Percentiles rank a stretch among this genome's conserved stretches.
Conservation (phyloP, 2,329 filamentous ascomycete genomes). For the Arthrobotrys iridis region DNA sequence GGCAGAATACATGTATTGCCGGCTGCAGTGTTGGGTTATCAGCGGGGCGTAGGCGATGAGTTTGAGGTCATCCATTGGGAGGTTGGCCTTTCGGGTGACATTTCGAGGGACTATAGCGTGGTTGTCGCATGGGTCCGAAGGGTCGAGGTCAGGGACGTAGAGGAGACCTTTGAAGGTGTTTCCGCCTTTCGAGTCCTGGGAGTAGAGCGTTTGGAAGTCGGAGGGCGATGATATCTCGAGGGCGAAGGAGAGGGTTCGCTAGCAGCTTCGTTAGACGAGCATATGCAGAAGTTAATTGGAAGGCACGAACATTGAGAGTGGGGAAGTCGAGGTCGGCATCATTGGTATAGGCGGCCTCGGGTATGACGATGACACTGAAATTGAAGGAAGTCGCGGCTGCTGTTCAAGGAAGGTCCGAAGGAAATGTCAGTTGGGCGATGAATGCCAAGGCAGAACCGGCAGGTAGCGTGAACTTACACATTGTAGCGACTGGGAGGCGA, state of each 20-base stretch:
- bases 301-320: conserved; percentile 45
- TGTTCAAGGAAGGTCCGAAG: not conserved
- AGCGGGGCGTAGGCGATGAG: conserved; percentile 87
- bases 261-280: not conserved
- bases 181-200: conserved; percentile 38
- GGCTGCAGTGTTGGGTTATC: conserved; percentile 78
- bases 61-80: conserved; percentile 75
- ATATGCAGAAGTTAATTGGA: not conserved
- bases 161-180: conserved; percentile 70
- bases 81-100: conserved; percentile 76
- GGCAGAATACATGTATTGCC: conserved; percentile 75
- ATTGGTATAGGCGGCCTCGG: conserved; percentile 4
- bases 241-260: conserved; percentile 51
- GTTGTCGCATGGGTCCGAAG: conserved; percentile 71
- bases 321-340: conserved; percentile 44
- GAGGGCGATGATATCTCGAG: conserved; percentile 45
- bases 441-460: conserved; percentile 25
- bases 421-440: not conserved
- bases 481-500: conserved; percentile 30
- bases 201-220: conserved; percentile 50
- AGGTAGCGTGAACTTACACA: conserved; percentile 27
- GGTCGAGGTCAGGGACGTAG: conserved; percentile 78
- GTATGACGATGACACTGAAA: conserved; percentile 52
- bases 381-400: conserved; percentile 48
- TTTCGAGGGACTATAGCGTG: conserved; percentile 76